Evolutionary conservation across 2,329 filamentous ascomycete species (phyloP), one percentile per base, ranked within the genome.

Genomic region (Exophiala xenobiotica): DNA sequence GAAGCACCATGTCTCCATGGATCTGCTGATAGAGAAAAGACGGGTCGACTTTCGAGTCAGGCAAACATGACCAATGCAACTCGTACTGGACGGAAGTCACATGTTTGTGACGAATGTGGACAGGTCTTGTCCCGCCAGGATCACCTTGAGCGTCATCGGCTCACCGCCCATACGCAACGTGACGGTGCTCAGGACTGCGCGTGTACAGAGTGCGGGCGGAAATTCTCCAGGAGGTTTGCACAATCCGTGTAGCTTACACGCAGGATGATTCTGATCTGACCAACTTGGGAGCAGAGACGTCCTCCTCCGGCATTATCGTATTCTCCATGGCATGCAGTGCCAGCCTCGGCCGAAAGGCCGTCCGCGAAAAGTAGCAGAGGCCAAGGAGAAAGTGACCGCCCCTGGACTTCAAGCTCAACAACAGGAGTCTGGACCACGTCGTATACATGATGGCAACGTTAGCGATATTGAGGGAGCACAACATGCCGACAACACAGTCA

Each of bases 121-220:
- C 31, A 40, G n/a, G 35, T 47, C 11, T n/a, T 47, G 9, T 47
- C 45, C 9, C 45, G 45, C 6, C 45, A 47, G 14, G 45, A 47
- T 29, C 45, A 47, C 33, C 33, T 47, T 12, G 45, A 47, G 9
- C 45, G 45, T 5, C 45, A 47, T 20, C 45, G 35, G 6, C 22
- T 40, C 2, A 47, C 45, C 3, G 33, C 45, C 4, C 45, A 47
- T 20, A 19, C 45, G 6, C 18, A 47, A 14, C 31, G 45, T 16
- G 29, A 33, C 18, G 33, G 45, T 19, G 33, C 31, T 1, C 35
- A 24, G 18, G 33, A 47, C n/a, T 26, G n/a, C 7, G 12, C 26
- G 2, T 47, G 45, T 27, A 47, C 33, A 22, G 45, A 22, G 2
- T 47, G 45, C 14, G 45, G 45, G 6, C 23, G 45, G 7, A 38